phyloP scores from a whole-genome alignment of 306 rosid genomes.

The Inga oerstediana region DNA sequence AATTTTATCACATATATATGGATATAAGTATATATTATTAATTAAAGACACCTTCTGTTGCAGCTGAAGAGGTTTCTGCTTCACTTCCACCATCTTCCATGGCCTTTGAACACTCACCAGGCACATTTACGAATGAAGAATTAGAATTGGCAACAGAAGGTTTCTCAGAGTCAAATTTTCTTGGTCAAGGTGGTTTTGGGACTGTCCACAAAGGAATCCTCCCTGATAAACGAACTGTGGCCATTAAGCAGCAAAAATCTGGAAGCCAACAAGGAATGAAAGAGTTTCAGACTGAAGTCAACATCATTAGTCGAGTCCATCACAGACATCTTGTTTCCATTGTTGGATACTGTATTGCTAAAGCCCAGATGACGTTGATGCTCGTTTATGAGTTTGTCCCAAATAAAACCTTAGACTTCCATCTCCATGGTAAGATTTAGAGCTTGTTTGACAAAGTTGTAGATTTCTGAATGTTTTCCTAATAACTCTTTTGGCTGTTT shows the following conservation, averaged over 20 bases:
- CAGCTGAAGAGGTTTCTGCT: background rate
- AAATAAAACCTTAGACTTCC: constrained; percentile 55
- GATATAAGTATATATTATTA: no score
- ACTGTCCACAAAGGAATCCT: constrained; percentile 66
- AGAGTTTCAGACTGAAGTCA: constrained; percentile 62
- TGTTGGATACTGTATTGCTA: constrained; percentile 57
- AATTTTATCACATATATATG: no score
- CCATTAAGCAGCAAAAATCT: constrained; percentile 59
- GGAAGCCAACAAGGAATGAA: constrained; percentile 66
- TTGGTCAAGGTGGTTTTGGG: constrained; percentile 74
- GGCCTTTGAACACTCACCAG: constrained; percentile 37
- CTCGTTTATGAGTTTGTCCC: constrained; percentile 66
- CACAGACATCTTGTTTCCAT: constrained; percentile 68
- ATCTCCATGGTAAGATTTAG: constrained; percentile 52
- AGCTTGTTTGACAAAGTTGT: background rate
- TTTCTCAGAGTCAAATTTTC: constrained; percentile 55
- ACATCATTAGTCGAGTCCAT: constrained; percentile 64
- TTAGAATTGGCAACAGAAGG: constrained; percentile 51
- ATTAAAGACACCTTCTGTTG: background rate
- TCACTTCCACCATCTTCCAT: constrained; percentile 3
- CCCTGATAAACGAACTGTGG: constrained; percentile 59
- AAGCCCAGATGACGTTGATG: constrained; percentile 43
- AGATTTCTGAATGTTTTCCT: background rate
- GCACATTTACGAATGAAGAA: constrained; percentile 53
- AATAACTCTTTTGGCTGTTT: background rate